Percentiles rank a stretch among this genome's conserved stretches.
Evolutionary conservation across 306 rosid species (phyloP).

Genomic region (Gastrolobium bilobum): DNA sequence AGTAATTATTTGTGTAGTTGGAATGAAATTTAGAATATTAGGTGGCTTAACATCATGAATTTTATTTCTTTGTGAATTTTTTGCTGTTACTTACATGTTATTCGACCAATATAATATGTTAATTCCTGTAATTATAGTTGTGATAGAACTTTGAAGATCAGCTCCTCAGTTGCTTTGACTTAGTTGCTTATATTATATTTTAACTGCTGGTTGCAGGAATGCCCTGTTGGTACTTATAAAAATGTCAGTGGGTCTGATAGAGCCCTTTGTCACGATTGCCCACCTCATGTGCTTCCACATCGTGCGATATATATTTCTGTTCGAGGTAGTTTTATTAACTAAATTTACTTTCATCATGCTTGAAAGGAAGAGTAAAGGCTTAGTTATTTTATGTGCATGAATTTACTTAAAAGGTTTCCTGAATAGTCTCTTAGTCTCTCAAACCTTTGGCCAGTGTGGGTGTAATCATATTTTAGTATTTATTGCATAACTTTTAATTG

Average conservation of each 20-base stretch:
- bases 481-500: constrained; percentile 33
- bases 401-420: constrained; percentile 24
- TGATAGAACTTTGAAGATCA: constrained; percentile 30
- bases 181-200: constrained; percentile 37
- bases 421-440: constrained; percentile 18
- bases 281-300: constrained; percentile 71
- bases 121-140: constrained; percentile 16
- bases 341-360: constrained; percentile 35
- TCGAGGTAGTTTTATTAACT: constrained; percentile 71
- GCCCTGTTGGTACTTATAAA: constrained; percentile 95
- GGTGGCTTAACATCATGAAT: constrained; percentile 34
- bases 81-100: constrained; percentile 22
- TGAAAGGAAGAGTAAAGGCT: constrained; percentile 37
- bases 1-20: constrained; percentile 25
- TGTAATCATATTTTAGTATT: constrained; percentile 4
- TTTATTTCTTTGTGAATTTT: constrained; percentile 33
- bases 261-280: constrained; percentile 78
- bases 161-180: constrained; percentile 27
- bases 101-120: constrained; percentile 30
- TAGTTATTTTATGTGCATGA: constrained; percentile 14
- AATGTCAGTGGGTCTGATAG: constrained; percentile 82
- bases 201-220: constrained; percentile 72
- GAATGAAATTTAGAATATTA: constrained; percentile 22
- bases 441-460: constrained; percentile 17
- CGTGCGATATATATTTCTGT: constrained; percentile 75